Percentiles rank a stretch among this genome's conserved stretches.
phyloP scores from a whole-genome alignment of 305 asterid genomes.

The Ilex paraguariensis region DNA sequence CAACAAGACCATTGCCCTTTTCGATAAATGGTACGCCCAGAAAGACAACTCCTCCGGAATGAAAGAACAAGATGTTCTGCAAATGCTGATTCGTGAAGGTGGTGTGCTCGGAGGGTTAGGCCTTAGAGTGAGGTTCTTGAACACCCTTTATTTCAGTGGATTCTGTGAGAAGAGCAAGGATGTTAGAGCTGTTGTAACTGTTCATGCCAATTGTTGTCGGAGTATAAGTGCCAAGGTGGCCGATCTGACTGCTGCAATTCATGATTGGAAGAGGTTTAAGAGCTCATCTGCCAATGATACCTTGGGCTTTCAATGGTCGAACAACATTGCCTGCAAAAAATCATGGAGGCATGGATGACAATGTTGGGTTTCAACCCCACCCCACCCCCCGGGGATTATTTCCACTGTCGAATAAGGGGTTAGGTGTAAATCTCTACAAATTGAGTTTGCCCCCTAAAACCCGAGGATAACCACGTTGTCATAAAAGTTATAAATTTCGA shows the following conservation, averaged over 20 bases:
- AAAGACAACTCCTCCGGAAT: constrained; percentile 23
- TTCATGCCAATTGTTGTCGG: constrained; percentile 58
- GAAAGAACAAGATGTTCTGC: constrained; percentile 51
- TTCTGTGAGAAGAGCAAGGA: constrained; percentile 41
- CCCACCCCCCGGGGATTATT: no score
- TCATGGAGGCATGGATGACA: no score
- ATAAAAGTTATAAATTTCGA: no score
- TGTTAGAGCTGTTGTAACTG: constrained; percentile 27
- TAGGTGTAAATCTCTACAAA: no score
- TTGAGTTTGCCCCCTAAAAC: no score
- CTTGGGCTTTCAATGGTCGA: no score
- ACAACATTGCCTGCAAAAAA: no score
- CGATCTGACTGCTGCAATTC: constrained; percentile 36
- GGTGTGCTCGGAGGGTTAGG: constrained; percentile 22
- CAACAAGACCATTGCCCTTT: constrained; percentile 36
- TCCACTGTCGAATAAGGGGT: no score
- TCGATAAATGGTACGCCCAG: constrained; percentile 33
- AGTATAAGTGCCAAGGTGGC: constrained; percentile 36
- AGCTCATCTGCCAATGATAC: background rate
- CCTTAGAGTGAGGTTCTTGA: constrained; percentile 31
- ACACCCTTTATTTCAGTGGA: constrained; percentile 40
- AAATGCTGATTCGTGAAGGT: constrained; percentile 12
- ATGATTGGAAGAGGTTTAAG: constrained; percentile 39
- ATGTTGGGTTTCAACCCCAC: no score
- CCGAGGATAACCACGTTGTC: no score